phyloP scores from a whole-genome alignment of 495 filamentous ascomycete genomes.

The Peziza echinospora region DNA sequence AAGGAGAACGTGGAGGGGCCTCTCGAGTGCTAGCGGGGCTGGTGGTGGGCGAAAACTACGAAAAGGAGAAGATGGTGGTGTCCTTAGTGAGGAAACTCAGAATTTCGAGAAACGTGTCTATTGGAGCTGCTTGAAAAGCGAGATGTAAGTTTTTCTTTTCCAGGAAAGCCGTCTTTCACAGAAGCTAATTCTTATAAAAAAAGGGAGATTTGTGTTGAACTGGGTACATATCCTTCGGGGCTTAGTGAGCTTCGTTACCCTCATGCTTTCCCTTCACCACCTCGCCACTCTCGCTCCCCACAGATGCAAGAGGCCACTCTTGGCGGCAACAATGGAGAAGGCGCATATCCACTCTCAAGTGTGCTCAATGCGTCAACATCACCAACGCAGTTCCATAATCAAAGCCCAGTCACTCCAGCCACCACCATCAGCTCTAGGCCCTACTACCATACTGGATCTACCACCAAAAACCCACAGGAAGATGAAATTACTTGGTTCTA shows the following conservation, averaged over 20 bases:
- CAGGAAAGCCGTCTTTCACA: not conserved
- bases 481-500: conserved; percentile 21
- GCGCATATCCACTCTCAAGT: not conserved
- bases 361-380: not conserved
- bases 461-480: conserved; percentile 7
- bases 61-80: not conserved
- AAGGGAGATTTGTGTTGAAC: conserved; percentile 14
- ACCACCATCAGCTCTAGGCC: not conserved
- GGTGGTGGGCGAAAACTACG: not conserved
- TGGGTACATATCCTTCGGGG: conserved; percentile 13
- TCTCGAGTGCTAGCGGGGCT: not conserved
- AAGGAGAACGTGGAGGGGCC: not conserved
- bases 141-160: conserved; percentile 7
- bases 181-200: conserved; percentile 6
- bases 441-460: not conserved
- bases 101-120: conserved; percentile 16
- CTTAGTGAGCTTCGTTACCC: conserved; percentile 15
- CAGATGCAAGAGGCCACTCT: conserved; percentile 11
- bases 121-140: conserved; percentile 17
- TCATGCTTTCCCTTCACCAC: conserved; percentile 17
- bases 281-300: conserved; percentile 11
- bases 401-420: not conserved
- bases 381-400: not conserved
- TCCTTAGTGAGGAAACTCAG: conserved; percentile 10
- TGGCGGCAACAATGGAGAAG: not conserved